Evolutionary conservation across 2,329 filamentous ascomycete genomes (phyloP).

Genomic region (Alternaria arbusti): DNA sequence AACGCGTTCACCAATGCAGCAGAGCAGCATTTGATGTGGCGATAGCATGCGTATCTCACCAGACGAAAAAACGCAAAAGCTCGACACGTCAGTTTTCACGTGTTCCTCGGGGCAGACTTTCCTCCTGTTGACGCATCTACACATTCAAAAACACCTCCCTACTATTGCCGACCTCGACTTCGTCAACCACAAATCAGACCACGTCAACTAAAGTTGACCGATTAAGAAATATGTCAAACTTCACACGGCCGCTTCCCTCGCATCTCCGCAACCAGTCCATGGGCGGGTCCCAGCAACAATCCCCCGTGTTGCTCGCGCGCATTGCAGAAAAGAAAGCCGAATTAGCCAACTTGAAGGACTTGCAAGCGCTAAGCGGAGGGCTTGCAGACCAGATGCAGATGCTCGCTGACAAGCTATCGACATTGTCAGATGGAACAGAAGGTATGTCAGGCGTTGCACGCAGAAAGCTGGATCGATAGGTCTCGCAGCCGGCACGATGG

Average conservation of each 20-base stretch:
- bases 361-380: slow-evolving; percentile 79
- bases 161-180: background rate
- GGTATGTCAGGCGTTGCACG: slow-evolving; percentile 53
- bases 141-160: background rate
- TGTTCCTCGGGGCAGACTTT: too few species aligned
- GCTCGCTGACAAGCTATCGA: slow-evolving; percentile 77
- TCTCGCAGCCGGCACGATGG: background rate
- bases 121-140: background rate
- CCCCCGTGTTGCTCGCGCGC: slow-evolving; percentile 72
- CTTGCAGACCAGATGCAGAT: slow-evolving; percentile 83
- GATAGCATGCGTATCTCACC: background rate
- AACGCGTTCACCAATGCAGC: slow-evolving; percentile 11
- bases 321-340: slow-evolving; percentile 88
- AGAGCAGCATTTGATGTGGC: background rate
- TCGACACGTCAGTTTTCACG: background rate
- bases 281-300: slow-evolving; percentile 61
- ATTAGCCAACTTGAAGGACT: slow-evolving; percentile 76
- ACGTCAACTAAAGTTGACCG: background rate
- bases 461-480: background rate
- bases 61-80: background rate
- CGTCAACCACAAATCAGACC: background rate
- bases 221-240: slow-evolving; percentile 47
- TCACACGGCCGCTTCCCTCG: slow-evolving; percentile 60
- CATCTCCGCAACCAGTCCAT: slow-evolving; percentile 64
- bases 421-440: slow-evolving; percentile 82